phyloP scores from a whole-genome alignment of 257 asterid species.

The Solanum habrochaites region DNA sequence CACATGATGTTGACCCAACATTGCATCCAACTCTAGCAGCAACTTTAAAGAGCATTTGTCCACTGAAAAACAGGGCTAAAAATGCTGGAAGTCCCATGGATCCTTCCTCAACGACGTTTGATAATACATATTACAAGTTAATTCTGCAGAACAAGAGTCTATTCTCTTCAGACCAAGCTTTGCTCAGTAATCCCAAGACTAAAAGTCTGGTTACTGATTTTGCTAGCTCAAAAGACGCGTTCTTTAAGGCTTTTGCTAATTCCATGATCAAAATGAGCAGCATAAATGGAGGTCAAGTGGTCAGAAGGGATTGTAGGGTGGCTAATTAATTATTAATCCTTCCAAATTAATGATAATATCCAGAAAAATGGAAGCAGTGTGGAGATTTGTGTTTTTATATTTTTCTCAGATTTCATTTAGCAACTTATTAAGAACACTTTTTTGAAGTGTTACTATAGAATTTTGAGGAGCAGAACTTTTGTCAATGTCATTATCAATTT shows the following conservation, averaged over 20 bases:
- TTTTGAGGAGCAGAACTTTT: background rate
- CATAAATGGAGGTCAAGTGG: slow-evolving; percentile 66
- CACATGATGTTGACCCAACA: slow-evolving; percentile 63
- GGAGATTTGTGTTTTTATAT: background rate
- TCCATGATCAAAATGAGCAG: slow-evolving; percentile 93
- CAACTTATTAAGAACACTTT: background rate
- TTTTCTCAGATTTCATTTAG: background rate
- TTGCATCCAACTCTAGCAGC: slow-evolving; percentile 55
- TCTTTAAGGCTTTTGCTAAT: slow-evolving; percentile 45
- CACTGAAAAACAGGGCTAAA: slow-evolving; percentile 26
- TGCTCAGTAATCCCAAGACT: slow-evolving; percentile 39
- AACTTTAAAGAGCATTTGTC: slow-evolving; percentile 36
- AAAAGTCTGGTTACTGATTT: slow-evolving; percentile 36
- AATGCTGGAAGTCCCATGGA: slow-evolving; percentile 66
- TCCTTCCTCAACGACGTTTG: slow-evolving; percentile 56
- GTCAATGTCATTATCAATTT: background rate
- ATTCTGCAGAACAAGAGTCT: slow-evolving; percentile 39
- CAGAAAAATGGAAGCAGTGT: background rate
- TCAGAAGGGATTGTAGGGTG: slow-evolving; percentile 64
- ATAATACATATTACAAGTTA: slow-evolving; percentile 60
- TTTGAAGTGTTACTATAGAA: background rate
- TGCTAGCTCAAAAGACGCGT: slow-evolving; percentile 50
- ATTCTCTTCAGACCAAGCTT: slow-evolving; percentile 67
- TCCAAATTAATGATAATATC: background rate
- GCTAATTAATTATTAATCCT: slow-evolving; percentile 13